phyloP scores from a whole-genome alignment of 352 stramenopile genomes.

The Globisporangium radiosum region DNA sequence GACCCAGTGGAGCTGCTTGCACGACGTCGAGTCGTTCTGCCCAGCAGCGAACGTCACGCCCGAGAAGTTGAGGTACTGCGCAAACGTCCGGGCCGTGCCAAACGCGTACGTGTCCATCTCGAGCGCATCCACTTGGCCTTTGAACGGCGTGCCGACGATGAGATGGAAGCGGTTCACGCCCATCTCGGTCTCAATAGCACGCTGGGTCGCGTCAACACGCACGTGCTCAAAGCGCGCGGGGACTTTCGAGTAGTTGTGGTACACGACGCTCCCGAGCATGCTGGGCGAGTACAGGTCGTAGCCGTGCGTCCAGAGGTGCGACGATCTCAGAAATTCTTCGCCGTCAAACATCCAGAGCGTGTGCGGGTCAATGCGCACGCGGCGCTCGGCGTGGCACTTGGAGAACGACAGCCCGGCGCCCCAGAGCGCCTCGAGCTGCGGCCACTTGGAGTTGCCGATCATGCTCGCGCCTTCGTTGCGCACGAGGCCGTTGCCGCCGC shows the following conservation, averaged over 20 bases:
- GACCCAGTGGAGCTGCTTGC: slow-evolving; percentile 64
- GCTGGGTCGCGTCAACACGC: slow-evolving; percentile 32
- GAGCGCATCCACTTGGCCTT: slow-evolving; percentile 46
- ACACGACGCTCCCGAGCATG: slow-evolving; percentile 48
- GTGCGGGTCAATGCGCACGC: slow-evolving; percentile 68
- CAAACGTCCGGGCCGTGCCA: slow-evolving; percentile 43
- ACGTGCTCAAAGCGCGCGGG: slow-evolving; percentile 55
- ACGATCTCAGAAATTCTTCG: slow-evolving; percentile 60
- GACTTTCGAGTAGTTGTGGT: slow-evolving; percentile 74
- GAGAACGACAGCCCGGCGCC: slow-evolving; percentile 74
- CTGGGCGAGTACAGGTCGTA: slow-evolving; percentile 73
- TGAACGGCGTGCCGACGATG: slow-evolving; percentile 47
- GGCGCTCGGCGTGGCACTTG: slow-evolving; percentile 79
- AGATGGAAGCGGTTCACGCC: slow-evolving; percentile 50
- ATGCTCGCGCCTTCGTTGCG: slow-evolving; percentile 76
- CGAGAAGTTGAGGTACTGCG: slow-evolving; percentile 55
- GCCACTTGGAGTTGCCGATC: slow-evolving; percentile 66
- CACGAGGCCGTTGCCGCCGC: slow-evolving; percentile 57
- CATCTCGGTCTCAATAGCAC: slow-evolving; percentile 46
- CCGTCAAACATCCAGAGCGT: slow-evolving; percentile 78
- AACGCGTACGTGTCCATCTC: slow-evolving; percentile 61
- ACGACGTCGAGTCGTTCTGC: slow-evolving; percentile 51
- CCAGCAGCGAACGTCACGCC: slow-evolving; percentile 42
- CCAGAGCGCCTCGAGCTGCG: slow-evolving; percentile 69
- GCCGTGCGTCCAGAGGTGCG: slow-evolving; percentile 53